Evolutionary conservation across 768 basidiomycete genomes (phyloP).

Genomic region (Cystobasidium ongulense): DNA sequence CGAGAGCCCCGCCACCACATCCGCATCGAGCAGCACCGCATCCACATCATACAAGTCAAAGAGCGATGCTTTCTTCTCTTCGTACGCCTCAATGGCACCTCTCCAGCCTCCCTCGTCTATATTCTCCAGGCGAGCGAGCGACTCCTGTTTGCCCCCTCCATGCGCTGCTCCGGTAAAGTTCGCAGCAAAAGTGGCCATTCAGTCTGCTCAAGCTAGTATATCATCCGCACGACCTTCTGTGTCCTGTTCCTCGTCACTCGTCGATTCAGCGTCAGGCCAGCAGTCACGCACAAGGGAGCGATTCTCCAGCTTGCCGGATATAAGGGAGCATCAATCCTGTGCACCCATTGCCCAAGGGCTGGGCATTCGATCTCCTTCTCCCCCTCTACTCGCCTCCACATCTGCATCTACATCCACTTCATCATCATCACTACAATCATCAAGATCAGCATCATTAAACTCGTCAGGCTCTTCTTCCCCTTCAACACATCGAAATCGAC

Average conservation of each 20-base stretch:
- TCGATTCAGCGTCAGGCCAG: neutral
- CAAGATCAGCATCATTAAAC: neutral
- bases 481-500: neutral
- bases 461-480: neutral
- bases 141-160: conserved; percentile 18
- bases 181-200: neutral
- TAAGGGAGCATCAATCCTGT: neutral
- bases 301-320: neutral
- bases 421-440: no score
- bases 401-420: neutral
- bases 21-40: neutral
- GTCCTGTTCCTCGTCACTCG: neutral
- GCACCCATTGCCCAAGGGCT: no score
- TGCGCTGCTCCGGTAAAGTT: neutral
- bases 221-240: neutral
- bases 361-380: neutral
- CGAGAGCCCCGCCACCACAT: neutral
- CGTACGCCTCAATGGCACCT: neutral
- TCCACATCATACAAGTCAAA: neutral
- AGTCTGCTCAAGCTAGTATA: neutral
- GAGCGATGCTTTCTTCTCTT: conserved; percentile 19
- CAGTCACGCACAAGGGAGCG: neutral
- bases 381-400: neutral
- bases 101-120: conserved; percentile 11
- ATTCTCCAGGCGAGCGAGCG: conserved; percentile 1